Conservation (phyloP, 129 eudicot species). For the Arctium lappa region DNA sequence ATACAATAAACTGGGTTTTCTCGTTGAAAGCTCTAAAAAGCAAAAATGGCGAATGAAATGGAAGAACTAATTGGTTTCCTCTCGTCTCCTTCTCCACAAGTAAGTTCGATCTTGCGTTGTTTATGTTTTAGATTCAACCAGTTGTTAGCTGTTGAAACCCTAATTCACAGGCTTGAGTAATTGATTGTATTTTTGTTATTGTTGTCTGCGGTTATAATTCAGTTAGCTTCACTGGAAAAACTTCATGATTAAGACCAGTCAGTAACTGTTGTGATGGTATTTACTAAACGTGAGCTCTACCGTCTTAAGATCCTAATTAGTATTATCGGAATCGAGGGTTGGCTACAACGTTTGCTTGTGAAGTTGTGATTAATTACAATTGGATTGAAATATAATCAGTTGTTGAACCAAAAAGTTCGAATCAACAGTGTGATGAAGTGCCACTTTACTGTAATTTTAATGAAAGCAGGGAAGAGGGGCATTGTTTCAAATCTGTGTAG, state of each 20-base stretch:
- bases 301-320: too few relatives aligned
- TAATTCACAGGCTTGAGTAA: neutral
- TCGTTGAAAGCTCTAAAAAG: neutral
- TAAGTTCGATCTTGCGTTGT: constrained; percentile 20
- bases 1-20: neutral
- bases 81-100: constrained; percentile 80
- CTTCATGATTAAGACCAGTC: neutral
- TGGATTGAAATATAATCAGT: neutral
- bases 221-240: neutral
- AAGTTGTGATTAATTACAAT: neutral
- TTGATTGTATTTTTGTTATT: neutral
- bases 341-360: neutral
- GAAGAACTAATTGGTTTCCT: constrained; percentile 88
- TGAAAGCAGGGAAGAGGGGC: neutral
- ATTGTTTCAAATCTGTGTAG: neutral
- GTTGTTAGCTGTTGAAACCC: neutral
- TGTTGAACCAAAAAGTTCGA: neutral
- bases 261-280: neutral
- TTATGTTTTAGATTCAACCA: neutral
- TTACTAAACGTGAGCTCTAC: neutral
- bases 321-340: neutral
- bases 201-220: neutral
- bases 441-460: neutral
- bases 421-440: neutral
- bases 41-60: constrained; percentile 78